phyloP scores from a whole-genome alignment of 2,329 filamentous ascomycete genomes.

The Bipolaris sorokiniana region DNA sequence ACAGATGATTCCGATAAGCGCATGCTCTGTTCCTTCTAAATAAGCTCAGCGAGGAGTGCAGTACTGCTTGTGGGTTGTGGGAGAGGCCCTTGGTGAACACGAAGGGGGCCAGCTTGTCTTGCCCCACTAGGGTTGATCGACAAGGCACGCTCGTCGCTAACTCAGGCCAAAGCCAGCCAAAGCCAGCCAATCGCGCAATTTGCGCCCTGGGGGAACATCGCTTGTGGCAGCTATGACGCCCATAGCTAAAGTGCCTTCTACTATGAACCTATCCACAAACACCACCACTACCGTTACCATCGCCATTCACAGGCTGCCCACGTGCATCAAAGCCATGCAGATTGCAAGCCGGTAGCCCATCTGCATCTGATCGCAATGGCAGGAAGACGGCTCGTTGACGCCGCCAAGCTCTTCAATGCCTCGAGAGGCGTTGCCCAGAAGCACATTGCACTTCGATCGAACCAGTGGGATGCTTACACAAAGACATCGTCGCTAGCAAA shows the following conservation, averaged over 20 bases:
- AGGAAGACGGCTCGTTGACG: constrained; percentile 59
- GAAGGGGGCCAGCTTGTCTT: not conserved
- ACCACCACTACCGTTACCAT: constrained; percentile 1
- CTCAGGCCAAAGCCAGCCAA: not conserved
- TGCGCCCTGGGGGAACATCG: constrained; percentile 17
- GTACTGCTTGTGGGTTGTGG: constrained; percentile 5
- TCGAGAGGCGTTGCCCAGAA: constrained; percentile 55
- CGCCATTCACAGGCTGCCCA: not conserved
- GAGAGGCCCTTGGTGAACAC: not conserved
- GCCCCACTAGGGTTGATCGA: constrained; percentile 17
- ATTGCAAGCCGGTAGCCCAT: constrained; percentile 20
- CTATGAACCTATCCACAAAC: not conserved
- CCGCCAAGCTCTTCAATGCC: constrained; percentile 58
- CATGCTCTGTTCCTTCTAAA: not conserved
- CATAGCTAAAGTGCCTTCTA: constrained; percentile 22
- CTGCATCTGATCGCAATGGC: constrained; percentile 51
- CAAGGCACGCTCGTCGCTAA: constrained; percentile 1
- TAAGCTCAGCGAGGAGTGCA: not conserved
- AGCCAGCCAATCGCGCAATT: constrained; percentile 12
- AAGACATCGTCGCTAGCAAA: constrained; percentile 69
- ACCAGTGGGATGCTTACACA: constrained; percentile 67
- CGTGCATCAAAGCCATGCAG: constrained; percentile 21
- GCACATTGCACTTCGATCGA: constrained; percentile 64
- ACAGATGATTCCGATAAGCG: not conserved
- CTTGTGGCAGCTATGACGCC: constrained; percentile 40